phyloP scores from a whole-genome alignment of 2,329 filamentous ascomycete species.

The Aureobasidium musti region DNA sequence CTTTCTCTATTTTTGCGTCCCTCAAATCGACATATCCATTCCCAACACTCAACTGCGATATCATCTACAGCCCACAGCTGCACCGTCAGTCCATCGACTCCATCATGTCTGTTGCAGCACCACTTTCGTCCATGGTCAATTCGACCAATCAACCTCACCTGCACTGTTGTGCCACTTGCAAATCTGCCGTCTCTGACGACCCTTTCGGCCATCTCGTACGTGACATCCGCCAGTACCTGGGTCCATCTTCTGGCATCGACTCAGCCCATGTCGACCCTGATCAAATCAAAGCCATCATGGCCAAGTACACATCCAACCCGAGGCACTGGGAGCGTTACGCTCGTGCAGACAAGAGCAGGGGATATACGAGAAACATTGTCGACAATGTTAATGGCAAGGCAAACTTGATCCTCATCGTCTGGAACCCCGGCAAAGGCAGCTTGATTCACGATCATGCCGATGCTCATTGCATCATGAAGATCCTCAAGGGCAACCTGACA shows the following conservation, averaged over 20 bases:
- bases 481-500: conserved; percentile 73
- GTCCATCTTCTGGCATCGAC: conserved; percentile 77
- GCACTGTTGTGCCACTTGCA: conserved; percentile 19
- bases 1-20: not conserved
- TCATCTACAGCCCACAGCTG: not conserved
- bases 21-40: not conserved
- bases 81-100: not conserved
- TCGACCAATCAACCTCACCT: not conserved
- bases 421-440: conserved; percentile 80
- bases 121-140: conserved; percentile 1
- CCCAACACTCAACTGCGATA: not conserved
- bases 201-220: conserved; percentile 70
- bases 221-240: conserved; percentile 72
- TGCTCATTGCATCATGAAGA: conserved; percentile 90
- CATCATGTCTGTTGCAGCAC: conserved; percentile 3
- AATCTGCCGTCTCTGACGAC: conserved; percentile 15
- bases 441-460: conserved; percentile 79
- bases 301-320: conserved; percentile 67
- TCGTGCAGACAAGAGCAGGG: conserved; percentile 66
- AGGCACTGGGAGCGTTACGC: conserved; percentile 75
- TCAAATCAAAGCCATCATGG: conserved; percentile 72
- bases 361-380: conserved; percentile 86
- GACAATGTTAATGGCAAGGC: conserved; percentile 84
- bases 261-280: conserved; percentile 78
- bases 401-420: conserved; percentile 83